Base-by-base conservation (phyloP, 129 eudicot genomes). In the Artemisia argyi region DNA sequence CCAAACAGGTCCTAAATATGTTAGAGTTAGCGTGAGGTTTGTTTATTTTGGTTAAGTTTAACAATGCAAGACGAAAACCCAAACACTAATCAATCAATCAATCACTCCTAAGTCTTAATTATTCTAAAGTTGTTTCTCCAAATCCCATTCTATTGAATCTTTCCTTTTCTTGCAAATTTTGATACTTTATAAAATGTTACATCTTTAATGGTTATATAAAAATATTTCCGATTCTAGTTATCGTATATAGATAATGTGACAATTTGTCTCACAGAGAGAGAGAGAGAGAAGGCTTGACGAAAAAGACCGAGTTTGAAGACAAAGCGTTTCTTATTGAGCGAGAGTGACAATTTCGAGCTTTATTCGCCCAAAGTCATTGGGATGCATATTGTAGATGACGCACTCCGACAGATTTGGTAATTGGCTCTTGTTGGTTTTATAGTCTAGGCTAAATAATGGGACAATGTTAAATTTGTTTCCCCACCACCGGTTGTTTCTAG, bases 31-130 rank as follows among this genome's bases (percentile, higher is more conserved):
- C 70, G 77, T 48, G 50, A 50, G 77, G 35, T 73, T 61, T 61
- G 70, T 44, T 65, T 73, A 61, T 52, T 61, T 61, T n/a, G 75
- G 69, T 73, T 61, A 60, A 61, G 77, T 73, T 73, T 30, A 48
- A 61, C 61, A 59, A n/a, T 60, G 48, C 60, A 72, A 47, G 20
- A 72, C 68, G 76, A 73, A 26, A 73, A 48, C 55, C 19, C 52
- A 73, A 72, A 73, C 61, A 30, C 77, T 9, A 60, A 60, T 30
- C 32, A 53, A 30, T 61, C 69, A 73, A 20, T 48, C 61, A 65
- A 39, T 35, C 56, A 28, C 35, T 47, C 32, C 10, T 18, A 6
- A 39, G 46, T 39, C 46, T 39, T 39, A 39, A 49, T 61, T 61
- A 49, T 15, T 56, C 14, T 73, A 61, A 60, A 61, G 51, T 73